Base-by-base conservation (phyloP, 495 filamentous ascomycete genomes). In the Tuber borchii region DNA sequence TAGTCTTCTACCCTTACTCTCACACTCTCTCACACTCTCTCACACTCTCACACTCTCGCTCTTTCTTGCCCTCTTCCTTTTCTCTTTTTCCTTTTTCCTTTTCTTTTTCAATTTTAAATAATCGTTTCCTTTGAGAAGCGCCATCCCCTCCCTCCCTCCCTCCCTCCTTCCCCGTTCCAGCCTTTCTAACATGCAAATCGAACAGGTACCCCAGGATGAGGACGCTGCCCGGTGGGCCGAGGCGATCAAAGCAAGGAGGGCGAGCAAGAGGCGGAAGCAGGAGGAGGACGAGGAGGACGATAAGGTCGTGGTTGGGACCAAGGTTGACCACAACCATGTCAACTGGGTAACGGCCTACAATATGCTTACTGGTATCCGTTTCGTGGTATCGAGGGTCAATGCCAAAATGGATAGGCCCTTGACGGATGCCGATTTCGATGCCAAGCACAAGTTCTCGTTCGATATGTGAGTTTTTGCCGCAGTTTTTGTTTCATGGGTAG, bases 331-430 rank as follows among this genome's bases (percentile, higher is more conserved):
- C 85, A 92, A 93, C 80, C 95, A 99, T 83, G 93, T 92, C 71
- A 99, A 99, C 84, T 99, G 93, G 90, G 93, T 97, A 31, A 97
- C 93, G 10, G 94, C 96, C 46, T 99, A 99, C 85, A 98, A 99
- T 85, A 99, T 99, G 95, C 89, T 99, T 85, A 98, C 95, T 5
- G 95, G 95, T 73, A 99, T 99, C 80, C 93, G 95, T 68, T 97
- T 99, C 79, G 92, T 93, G 39, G 96, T 99, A 8, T 97, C 94
- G 75, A 88, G 95, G 75, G 97, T 95, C 74, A 97, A 99, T 83
- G 95, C 96, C 31, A 99, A 99, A 86, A 89, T 97, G 84, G 93
- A 97, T 85, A 90, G 94, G 74, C 88, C 92, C 70, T 83, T 98
- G 78, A 95, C 91, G 20, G 91, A 94, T 79, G 92, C 90, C 46